phyloP scores from a whole-genome alignment of 805 yeast species.

The Wickerhamiella nectarea region DNA sequence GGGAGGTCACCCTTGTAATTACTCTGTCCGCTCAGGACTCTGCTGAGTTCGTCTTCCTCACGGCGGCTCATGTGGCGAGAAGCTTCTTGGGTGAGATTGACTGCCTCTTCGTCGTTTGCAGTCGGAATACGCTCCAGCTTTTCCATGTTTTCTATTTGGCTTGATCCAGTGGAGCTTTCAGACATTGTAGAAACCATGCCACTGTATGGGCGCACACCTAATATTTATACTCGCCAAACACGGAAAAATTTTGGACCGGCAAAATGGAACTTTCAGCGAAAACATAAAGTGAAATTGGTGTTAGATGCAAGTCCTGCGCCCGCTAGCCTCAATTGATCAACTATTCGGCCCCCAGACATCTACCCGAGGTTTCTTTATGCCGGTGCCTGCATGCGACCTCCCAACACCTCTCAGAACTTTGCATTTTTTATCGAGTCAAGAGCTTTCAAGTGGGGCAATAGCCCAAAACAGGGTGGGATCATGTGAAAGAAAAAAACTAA shows the following conservation, averaged over 20 bases:
- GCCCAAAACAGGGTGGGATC: no score
- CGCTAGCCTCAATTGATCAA: no score
- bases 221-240: background rate
- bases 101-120: background rate
- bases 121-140: constrained; percentile 2
- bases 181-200: background rate
- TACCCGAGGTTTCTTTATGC: no score
- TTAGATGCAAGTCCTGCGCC: no score
- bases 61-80: background rate
- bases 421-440: no score
- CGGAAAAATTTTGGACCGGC: background rate
- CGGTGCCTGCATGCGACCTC: no score
- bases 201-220: background rate
- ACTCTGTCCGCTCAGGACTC: constrained; percentile 1
- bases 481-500: no score
- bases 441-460: no score
- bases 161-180: background rate
- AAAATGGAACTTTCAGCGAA: no score
- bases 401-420: no score
- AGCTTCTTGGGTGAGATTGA: background rate
- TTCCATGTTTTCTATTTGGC: background rate
- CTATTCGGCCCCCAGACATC: no score
- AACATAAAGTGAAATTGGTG: no score
- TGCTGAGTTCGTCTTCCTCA: constrained; percentile 4
- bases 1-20: background rate